phyloP scores from a whole-genome alignment of 495 filamentous ascomycete species.

The Penicillium verhagenii region DNA sequence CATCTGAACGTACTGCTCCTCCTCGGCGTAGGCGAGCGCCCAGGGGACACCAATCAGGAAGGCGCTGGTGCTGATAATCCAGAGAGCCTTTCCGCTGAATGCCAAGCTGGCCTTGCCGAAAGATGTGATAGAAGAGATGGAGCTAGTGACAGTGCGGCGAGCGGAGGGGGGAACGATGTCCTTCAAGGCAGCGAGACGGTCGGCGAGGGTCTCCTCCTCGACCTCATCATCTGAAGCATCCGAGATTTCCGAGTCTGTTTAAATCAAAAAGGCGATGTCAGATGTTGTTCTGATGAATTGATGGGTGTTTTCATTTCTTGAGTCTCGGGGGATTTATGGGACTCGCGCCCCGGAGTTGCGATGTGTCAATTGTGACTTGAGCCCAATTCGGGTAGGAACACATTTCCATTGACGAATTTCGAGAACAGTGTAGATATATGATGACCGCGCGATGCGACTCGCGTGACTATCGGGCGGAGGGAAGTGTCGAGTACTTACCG shows the following conservation, averaged over 20 bases:
- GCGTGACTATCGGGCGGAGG: slow-evolving; percentile 6
- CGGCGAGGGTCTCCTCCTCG: slow-evolving; percentile 63
- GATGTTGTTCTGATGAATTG: slow-evolving; percentile 17
- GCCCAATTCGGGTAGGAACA: background rate
- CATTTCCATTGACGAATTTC: background rate
- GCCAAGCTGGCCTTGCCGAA: slow-evolving; percentile 61
- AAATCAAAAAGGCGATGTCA: slow-evolving; percentile 22
- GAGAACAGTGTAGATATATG: background rate
- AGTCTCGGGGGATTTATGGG: background rate
- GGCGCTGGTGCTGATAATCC: slow-evolving; percentile 81
- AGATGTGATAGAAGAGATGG: slow-evolving; percentile 54
- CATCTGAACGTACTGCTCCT: slow-evolving; percentile 94
- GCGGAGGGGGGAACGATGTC: slow-evolving; percentile 88
- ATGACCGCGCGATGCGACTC: slow-evolving; percentile 8
- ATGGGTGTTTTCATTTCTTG: slow-evolving; percentile 6
- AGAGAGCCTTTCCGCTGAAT: slow-evolving; percentile 79
- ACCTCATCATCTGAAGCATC: slow-evolving; percentile 40
- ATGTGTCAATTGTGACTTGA: background rate
- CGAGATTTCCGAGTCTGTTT: slow-evolving; percentile 55
- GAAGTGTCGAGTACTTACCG: slow-evolving; percentile 53
- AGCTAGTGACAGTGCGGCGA: slow-evolving; percentile 64
- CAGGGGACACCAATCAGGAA: slow-evolving; percentile 90
- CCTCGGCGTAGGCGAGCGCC: slow-evolving; percentile 88
- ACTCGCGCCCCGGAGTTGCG: background rate
- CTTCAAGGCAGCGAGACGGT: slow-evolving; percentile 80